Evolutionary conservation across 768 basidiomycete genomes (phyloP).

Genomic region (Tulasnella sp.): DNA sequence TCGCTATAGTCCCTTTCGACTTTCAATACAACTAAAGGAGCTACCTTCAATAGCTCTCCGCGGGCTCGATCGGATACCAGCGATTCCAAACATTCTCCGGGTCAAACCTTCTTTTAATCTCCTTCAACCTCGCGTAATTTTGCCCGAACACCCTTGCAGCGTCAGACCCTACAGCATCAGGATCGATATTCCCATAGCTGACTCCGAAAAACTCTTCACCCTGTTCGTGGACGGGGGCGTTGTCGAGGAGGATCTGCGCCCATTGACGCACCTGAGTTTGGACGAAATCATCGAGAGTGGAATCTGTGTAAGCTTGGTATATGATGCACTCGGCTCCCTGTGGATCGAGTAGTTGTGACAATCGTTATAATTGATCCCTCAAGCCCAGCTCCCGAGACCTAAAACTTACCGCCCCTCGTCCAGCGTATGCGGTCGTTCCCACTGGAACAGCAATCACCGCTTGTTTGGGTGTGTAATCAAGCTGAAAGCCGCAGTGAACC

Average conservation of each 20-base stretch:
- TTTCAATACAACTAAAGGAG: too few relatives aligned
- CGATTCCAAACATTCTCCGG: slow-evolving; percentile 15
- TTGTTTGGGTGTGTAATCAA: neutral
- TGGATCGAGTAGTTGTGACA: neutral
- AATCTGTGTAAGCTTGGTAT: neutral
- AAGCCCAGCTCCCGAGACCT: neutral
- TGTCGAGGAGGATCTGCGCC: neutral
- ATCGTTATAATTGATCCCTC: neutral
- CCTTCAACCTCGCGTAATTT: slow-evolving; percentile 3
- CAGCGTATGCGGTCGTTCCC: neutral
- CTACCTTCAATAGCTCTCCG: too few relatives aligned
- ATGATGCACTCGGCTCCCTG: neutral
- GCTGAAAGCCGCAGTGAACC: neutral
- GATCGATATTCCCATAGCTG: neutral
- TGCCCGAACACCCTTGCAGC: slow-evolving; percentile 1
- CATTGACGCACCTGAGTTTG: neutral
- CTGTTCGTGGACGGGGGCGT: neutral
- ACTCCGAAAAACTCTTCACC: neutral
- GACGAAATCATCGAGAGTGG: neutral
- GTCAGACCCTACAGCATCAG: neutral
- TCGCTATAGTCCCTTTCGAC: too few relatives aligned
- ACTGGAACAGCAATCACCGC: neutral
- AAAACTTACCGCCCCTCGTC: neutral
- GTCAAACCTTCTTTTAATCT: slow-evolving; percentile 14
- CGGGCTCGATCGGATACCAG: slow-evolving; percentile 15